A percentile compares a stretch with the other conserved stretches of the same genome.
phyloP scores from a whole-genome alignment of 2,329 filamentous ascomycete genomes.

The Cladosporium sphaerospermum region DNA sequence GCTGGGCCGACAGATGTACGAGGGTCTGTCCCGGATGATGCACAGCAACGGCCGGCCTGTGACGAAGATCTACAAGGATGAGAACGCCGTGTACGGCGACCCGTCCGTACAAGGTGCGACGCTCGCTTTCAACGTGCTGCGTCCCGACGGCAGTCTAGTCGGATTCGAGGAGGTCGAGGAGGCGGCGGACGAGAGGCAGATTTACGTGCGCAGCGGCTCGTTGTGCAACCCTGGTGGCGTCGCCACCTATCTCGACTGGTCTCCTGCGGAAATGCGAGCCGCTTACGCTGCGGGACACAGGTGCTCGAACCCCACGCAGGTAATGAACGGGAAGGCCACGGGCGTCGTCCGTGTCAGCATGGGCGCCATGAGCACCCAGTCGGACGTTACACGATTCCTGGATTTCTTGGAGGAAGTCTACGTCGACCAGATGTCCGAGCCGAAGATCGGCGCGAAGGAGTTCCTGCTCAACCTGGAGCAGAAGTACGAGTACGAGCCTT shows the following conservation, averaged over 20 bases:
- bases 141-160: conserved; percentile 47
- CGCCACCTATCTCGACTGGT: conserved; percentile 43
- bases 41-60: conserved; percentile 50
- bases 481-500: neutral
- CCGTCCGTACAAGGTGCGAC: conserved; percentile 53
- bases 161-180: conserved; percentile 55
- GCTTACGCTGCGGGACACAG: conserved; percentile 53
- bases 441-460: neutral
- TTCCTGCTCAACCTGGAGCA: neutral
- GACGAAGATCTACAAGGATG: conserved; percentile 51
- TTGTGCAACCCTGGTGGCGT: conserved; percentile 51
- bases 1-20: conserved; percentile 47
- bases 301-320: conserved; percentile 49
- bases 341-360: conserved; percentile 57
- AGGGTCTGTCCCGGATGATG: conserved; percentile 41
- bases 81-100: conserved; percentile 44
- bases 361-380: conserved; percentile 54
- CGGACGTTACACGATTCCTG: conserved; percentile 58
- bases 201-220: conserved; percentile 57
- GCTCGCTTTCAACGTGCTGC: conserved; percentile 57
- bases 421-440: conserved; percentile 13
- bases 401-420: conserved; percentile 29
- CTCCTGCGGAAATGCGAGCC: conserved; percentile 49
- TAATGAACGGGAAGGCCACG: conserved; percentile 51
- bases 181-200: conserved; percentile 47